Evolutionary conservation across 345 rosid genomes (phyloP).

Genomic region (Euphorbia lathyris): DNA sequence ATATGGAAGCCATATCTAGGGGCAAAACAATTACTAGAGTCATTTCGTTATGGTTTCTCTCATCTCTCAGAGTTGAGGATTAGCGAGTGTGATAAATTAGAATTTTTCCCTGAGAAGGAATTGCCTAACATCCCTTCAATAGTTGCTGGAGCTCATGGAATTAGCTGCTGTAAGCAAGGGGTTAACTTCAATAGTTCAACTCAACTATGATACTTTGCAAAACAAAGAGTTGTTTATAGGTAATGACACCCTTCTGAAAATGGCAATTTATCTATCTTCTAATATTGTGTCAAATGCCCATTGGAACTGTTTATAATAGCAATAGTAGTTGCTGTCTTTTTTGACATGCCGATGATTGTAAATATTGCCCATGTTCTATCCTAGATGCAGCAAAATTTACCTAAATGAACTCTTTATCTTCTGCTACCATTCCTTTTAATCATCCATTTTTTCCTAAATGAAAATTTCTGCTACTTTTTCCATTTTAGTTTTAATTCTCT

Average conservation of each 20-base stretch:
- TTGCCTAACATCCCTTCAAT: no score
- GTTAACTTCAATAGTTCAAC: slow-evolving; percentile 63
- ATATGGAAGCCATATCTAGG: no score
- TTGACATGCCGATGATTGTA: not conserved
- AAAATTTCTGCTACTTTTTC: no score
- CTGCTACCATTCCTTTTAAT: not conserved
- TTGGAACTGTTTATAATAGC: not conserved
- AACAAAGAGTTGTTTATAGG: slow-evolving; percentile 88
- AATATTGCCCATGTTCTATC: not conserved
- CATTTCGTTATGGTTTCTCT: no score
- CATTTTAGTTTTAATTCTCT: no score
- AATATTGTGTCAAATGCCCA: not conserved
- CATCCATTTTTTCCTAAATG: not conserved
- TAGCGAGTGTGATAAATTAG: no score
- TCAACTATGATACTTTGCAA: slow-evolving; percentile 77
- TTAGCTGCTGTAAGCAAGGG: slow-evolving; percentile 89
- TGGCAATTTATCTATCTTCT: no score
- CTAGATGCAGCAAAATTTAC: no score
- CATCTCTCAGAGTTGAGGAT: no score
- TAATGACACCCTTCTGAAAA: slow-evolving; percentile 28
- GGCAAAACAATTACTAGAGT: no score
- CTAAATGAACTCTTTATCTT: not conserved
- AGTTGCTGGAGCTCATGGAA: slow-evolving; percentile 97
- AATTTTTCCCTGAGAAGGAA: no score
- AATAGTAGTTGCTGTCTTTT: not conserved